A percentile compares a stretch with the other conserved stretches of the same genome.
phyloP scores from a whole-genome alignment of 441 rosid species.

The Corymbia calophylla region DNA sequence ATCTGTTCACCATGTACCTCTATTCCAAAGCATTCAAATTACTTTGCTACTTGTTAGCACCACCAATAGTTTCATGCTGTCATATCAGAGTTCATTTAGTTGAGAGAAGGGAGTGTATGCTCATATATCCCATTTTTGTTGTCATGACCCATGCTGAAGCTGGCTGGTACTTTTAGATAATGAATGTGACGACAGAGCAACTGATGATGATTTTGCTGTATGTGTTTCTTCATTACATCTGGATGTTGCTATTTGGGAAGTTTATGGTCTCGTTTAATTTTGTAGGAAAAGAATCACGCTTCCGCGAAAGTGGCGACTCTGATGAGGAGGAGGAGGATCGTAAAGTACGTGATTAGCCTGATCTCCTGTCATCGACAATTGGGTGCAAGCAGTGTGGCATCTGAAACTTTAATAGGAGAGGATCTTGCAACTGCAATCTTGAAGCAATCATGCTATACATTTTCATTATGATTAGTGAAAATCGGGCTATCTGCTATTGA shows the following conservation, averaged over 20 bases:
- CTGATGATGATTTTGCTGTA: not conserved
- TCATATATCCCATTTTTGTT: not conserved
- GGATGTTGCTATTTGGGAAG: not conserved
- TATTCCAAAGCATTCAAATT: not conserved
- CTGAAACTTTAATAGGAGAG: not conserved
- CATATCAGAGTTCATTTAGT: not conserved
- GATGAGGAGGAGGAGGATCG: constrained; percentile 86
- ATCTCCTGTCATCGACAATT: not conserved
- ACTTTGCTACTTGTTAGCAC: not conserved
- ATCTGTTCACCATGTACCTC: not conserved
- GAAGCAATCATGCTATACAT: not conserved
- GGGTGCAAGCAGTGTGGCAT: not conserved
- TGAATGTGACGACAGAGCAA: not conserved
- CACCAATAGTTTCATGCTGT: not conserved
- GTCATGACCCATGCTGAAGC: not conserved
- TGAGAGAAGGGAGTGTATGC: not conserved
- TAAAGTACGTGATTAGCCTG: constrained; percentile 37
- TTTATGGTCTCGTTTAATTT: not conserved
- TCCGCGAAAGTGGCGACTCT: constrained; percentile 92
- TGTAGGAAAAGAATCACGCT: constrained; percentile 97
- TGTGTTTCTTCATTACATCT: not conserved
- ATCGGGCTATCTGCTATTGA: not conserved
- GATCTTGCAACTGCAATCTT: not conserved
- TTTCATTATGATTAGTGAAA: not conserved
- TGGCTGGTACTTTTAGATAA: not conserved